Conservation (phyloP, 345 rosid genomes). For the Conringia planisiliqua region DNA sequence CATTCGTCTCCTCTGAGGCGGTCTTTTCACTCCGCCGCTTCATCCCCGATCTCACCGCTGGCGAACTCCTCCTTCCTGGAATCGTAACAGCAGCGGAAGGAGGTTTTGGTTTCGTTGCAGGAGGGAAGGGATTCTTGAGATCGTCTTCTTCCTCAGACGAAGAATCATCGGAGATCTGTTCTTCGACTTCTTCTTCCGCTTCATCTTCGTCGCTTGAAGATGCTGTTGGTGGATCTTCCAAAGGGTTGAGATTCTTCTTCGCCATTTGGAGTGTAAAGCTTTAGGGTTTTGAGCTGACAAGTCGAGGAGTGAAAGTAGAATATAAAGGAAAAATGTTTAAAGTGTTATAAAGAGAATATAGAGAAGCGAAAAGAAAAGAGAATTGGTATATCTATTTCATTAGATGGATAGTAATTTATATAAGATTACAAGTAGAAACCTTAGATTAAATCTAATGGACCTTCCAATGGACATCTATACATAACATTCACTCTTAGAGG, state of each 20-base stretch:
- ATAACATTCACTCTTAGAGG: no score
- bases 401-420: no score
- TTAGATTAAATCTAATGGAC: no score
- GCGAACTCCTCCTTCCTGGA: constrained; percentile 1
- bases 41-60: background rate
- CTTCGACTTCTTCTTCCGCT: background rate
- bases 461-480: no score
- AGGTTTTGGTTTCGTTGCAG: no score
- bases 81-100: no score
- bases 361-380: no score
- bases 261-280: background rate
- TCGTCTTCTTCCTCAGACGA: constrained; percentile 4
- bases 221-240: constrained; percentile 5
- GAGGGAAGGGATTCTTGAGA: background rate
- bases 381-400: no score
- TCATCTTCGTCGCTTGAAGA: constrained; percentile 23
- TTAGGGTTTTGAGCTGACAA: background rate
- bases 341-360: no score
- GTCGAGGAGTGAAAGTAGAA: no score
- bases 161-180: constrained; percentile 7
- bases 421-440: no score
- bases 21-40: constrained; percentile 1
- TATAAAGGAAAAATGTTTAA: no score
- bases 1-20: background rate
- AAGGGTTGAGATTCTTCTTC: background rate